Evolutionary conservation across 129 eudicot species (phyloP).

Genomic region (sunflower (Helianthus annuus)): DNA sequence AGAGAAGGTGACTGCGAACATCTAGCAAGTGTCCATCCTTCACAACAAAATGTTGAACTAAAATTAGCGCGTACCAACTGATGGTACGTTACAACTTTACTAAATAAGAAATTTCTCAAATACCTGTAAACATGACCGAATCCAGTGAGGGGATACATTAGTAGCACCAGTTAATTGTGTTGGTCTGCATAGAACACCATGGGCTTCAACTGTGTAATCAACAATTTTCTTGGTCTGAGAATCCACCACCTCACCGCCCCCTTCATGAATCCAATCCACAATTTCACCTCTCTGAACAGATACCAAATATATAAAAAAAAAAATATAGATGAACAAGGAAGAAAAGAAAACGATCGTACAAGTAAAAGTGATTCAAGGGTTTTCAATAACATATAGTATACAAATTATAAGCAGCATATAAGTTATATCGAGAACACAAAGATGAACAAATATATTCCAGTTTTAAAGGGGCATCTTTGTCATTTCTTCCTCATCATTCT

Average conservation of each 20-base stretch:
- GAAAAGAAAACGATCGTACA: neutral
- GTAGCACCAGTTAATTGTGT: constrained; percentile 32
- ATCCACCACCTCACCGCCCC: constrained; percentile 74
- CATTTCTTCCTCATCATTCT: constrained; percentile 1
- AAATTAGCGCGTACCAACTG: constrained; percentile 22
- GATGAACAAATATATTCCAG: constrained; percentile 1
- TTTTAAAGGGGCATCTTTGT: neutral
- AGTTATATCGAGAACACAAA: neutral
- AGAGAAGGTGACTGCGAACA: constrained; percentile 75
- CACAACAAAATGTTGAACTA: constrained; percentile 31
- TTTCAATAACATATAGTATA: neutral
- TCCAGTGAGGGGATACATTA: constrained; percentile 86
- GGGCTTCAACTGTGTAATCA: constrained; percentile 71
- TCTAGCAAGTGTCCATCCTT: constrained; percentile 84
- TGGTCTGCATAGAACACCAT: constrained; percentile 53
- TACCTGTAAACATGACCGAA: constrained; percentile 83
- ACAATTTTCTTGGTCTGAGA: constrained; percentile 38
- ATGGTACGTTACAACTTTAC: constrained; percentile 3
- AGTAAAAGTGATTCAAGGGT: neutral
- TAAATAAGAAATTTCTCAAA: constrained; percentile 2
- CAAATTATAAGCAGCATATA: constrained; percentile 13
- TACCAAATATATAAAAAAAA: constrained; percentile 12
- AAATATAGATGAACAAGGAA: neutral
- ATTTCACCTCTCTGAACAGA: constrained; percentile 67
- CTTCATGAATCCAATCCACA: constrained; percentile 78